A percentile compares a stretch with the other conserved stretches of the same genome.
phyloP scores from a whole-genome alignment of 768 basidiomycete genomes.

The Boletus sensibilis region DNA sequence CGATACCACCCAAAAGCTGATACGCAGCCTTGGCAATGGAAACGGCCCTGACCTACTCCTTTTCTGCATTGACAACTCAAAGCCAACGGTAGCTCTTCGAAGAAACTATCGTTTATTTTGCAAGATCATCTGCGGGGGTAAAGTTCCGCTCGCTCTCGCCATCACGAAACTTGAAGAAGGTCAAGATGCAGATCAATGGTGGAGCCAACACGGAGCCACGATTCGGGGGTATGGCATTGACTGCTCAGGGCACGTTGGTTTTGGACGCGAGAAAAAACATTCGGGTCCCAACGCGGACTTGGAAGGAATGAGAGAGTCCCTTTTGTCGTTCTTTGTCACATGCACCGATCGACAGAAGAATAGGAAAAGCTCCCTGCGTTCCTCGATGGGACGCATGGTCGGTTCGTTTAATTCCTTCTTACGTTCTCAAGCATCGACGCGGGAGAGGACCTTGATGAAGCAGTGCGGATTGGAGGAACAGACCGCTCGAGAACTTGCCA shows the following conservation, averaged over 20 bases:
- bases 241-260: conserved; percentile 33
- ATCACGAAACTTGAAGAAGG: conserved; percentile 32
- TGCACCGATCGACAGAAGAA: conserved; percentile 13
- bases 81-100: conserved; percentile 24
- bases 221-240: conserved; percentile 16
- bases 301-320: conserved; percentile 26
- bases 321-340: conserved; percentile 20
- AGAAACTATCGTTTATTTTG: conserved; percentile 31
- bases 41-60: conserved; percentile 32
- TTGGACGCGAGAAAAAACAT: conserved; percentile 29
- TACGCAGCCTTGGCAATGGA: conserved; percentile 29
- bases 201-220: conserved; percentile 24
- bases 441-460: conserved; percentile 14
- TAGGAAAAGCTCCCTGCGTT: conserved; percentile 3
- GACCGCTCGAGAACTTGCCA: conserved; percentile 19
- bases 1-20: conserved; percentile 26
- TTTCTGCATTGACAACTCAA: conserved; percentile 31
- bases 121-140: conserved; percentile 25
- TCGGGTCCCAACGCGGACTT: conserved; percentile 17
- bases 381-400: conserved; percentile 7
- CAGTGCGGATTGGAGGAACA: conserved; percentile 23
- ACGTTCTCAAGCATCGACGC: conserved; percentile 8
- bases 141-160: conserved; percentile 29
- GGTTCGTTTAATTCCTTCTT: conserved; percentile 6
- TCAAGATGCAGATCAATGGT: conserved; percentile 35